phyloP scores from a whole-genome alignment of 768 basidiomycete genomes.

The Obba rivulosa region DNA sequence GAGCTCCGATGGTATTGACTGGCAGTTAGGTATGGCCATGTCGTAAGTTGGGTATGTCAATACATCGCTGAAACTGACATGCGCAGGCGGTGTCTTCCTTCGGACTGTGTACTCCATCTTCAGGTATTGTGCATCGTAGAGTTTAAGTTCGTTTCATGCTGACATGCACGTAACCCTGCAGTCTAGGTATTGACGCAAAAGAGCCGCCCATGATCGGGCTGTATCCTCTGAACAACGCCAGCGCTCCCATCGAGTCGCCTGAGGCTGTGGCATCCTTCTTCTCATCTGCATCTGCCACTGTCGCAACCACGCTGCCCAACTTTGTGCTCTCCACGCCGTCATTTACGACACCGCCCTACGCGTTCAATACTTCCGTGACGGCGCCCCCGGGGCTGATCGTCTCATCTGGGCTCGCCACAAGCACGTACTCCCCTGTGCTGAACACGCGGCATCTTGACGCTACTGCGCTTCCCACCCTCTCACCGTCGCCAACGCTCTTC shows the following conservation, averaged over 20 bases:
- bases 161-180: slow-evolving; percentile 23
- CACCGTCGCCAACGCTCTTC: slow-evolving; percentile 41
- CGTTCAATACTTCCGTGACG: slow-evolving; percentile 62
- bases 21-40: slow-evolving; percentile 67
- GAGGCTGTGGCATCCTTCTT: slow-evolving; percentile 44
- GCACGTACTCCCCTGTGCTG: slow-evolving; percentile 63
- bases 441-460: slow-evolving; percentile 36
- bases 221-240: slow-evolving; percentile 51
- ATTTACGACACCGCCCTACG: slow-evolving; percentile 53
- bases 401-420: slow-evolving; percentile 58
- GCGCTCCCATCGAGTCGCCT: slow-evolving; percentile 35
- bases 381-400: slow-evolving; percentile 52
- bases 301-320: slow-evolving; percentile 69
- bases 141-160: neutral
- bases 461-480: slow-evolving; percentile 54
- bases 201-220: slow-evolving; percentile 79
- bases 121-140: slow-evolving; percentile 41
- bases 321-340: slow-evolving; percentile 60
- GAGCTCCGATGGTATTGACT: slow-evolving; percentile 70
- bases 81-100: slow-evolving; percentile 58
- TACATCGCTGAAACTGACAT: neutral
- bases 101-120: slow-evolving; percentile 75
- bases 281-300: slow-evolving; percentile 56
- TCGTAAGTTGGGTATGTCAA: neutral
- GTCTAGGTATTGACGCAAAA: slow-evolving; percentile 68